Base-by-base conservation (phyloP, 495 filamentous ascomycete genomes). In the Polyplosphaeria fusca region DNA sequence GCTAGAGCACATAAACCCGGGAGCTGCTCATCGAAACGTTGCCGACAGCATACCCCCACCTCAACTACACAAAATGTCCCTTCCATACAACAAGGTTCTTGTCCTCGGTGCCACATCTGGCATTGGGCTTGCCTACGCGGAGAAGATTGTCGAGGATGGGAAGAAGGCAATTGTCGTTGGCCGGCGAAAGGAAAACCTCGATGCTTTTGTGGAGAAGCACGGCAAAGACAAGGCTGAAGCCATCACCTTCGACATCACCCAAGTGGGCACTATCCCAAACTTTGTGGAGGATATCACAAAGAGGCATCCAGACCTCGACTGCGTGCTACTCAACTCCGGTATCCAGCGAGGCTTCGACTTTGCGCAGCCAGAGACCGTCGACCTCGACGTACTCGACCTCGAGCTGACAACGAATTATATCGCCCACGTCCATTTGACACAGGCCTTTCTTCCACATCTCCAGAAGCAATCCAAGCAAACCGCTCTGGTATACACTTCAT, bases 371-470 rank as follows among this genome's bases (percentile, higher is more conserved):
- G 70, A 72, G 9, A 73, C 69, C 7, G 74, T 87, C 49, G 74
- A 84, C 62, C 71, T 90, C 0, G 64, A 69, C 0, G 39, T 70
- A 0, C 67, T 84, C 16, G 68, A 79, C 39, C 58, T 70, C 5
- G 87, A 90, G 64, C 52, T 88, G 23, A 71, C 68, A 7, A 87
- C 82, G 1, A 90, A 91, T 71, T 90, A 88, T 69, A 77, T 79
- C 25, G 75, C 84, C 14, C 76, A 78, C 42, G 66, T 91, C 5
- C 74, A 80, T 55, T 71, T 88, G 1, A 77, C 80, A 19, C 77
- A 82, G 12, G 77, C 77, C 0, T 84, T 90, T 67, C 73, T 87
- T 0, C 83, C 86, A 0, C 79, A 83, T 59, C 74, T 90, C 1
- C 75, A 81, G 57, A 71, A 68, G 32, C 75, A 82, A 55, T 22